Evolutionary conservation across 1,284 basidiomycete genomes (phyloP), one percentile per base, ranked within the genome.

Genomic region (Malassezia restricta): DNA sequence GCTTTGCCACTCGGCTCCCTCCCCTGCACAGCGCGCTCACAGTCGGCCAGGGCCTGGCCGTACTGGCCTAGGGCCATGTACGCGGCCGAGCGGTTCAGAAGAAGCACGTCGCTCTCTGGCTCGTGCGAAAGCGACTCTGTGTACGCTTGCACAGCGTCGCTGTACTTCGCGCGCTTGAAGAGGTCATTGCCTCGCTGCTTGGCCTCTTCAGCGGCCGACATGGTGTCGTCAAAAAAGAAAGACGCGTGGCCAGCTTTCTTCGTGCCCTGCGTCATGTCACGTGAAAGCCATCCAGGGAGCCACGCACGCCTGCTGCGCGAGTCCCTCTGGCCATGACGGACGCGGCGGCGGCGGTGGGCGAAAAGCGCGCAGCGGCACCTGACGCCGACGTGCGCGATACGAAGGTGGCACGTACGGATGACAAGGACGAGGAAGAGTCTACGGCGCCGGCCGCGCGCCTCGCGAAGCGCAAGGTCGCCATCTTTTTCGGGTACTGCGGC

Each of bases 51-150:
- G 0, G 87, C 87, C 1, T 77, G 75, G 33, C 79, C 77, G 77
- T 85, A 90, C 40, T 79, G 79, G 68, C 87, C 87, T 49, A 86
- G 70, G 0, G 82, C 79, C 82, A 91, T 90, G 67, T 84, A 81
- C 3, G 87, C 83, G 2, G 87, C 87, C 0, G 87, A 87, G 39
- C 87, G 82, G 74, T 91, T 91, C 12, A 85, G 85, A 8, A 85
- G 86, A 55, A 84, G 77, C 67, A 85, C 88, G 0, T 84, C 79
- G 2, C 86, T 81, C 66, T 88, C 83, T 4, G 78, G 68, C 0
- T 83, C 77, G 56, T 82, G 81, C 54, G 82, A 82, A 41, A 64
- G 58, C 5, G 66, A 66, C 9, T 54, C 45, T 5, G 65, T 57
- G 53, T 73, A 74, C 8, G 51, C 59, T n/a, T 61, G 45, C 40